Percentiles rank a stretch among this genome's conserved stretches.
phyloP scores from a whole-genome alignment of 2,329 filamentous ascomycete species.

The Dactylellina parvicollis region DNA sequence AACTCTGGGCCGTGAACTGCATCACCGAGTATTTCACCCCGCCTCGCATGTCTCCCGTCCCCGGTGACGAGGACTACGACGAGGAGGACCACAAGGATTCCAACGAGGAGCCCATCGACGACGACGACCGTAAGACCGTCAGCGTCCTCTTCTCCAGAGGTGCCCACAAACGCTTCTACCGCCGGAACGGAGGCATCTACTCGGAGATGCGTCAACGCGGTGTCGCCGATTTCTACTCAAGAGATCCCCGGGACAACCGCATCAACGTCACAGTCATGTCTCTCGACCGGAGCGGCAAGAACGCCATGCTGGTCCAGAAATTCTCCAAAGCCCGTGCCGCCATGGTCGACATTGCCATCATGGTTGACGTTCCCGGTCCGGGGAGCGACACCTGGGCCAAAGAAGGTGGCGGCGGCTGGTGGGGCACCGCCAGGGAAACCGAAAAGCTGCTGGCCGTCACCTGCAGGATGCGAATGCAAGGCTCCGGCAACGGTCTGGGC shows the following conservation, averaged over 20 bases:
- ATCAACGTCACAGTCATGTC: slow-evolving; percentile 45
- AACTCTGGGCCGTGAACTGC: slow-evolving; percentile 45
- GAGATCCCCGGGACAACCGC: slow-evolving; percentile 38
- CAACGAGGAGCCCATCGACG: slow-evolving; percentile 48
- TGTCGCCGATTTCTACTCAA: slow-evolving; percentile 25
- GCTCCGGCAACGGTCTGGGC: slow-evolving; percentile 39
- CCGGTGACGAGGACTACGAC: slow-evolving; percentile 45
- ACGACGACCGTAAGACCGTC: slow-evolving; percentile 44
- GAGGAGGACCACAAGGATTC: slow-evolving; percentile 48
- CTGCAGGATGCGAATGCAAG: slow-evolving; percentile 48
- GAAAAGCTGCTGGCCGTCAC: slow-evolving; percentile 45
- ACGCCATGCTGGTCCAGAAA: slow-evolving; percentile 48
- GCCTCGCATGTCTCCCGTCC: slow-evolving; percentile 41
- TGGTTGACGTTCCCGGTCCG: slow-evolving; percentile 46
- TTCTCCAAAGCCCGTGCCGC: slow-evolving; percentile 39
- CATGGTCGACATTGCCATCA: slow-evolving; percentile 48
- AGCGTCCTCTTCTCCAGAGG: slow-evolving; percentile 40
- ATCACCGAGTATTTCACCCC: slow-evolving; percentile 50
- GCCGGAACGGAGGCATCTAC: slow-evolving; percentile 50
- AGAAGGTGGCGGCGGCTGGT: slow-evolving; percentile 48
- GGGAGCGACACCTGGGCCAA: slow-evolving; percentile 45
- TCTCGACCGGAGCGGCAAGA: slow-evolving; percentile 51
- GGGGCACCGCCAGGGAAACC: slow-evolving; percentile 45
- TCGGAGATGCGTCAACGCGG: slow-evolving; percentile 39
- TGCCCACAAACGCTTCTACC: slow-evolving; percentile 43